Evolutionary conservation across 2,329 filamentous ascomycete species (phyloP).

Genomic region (Fusarium acutatum): DNA sequence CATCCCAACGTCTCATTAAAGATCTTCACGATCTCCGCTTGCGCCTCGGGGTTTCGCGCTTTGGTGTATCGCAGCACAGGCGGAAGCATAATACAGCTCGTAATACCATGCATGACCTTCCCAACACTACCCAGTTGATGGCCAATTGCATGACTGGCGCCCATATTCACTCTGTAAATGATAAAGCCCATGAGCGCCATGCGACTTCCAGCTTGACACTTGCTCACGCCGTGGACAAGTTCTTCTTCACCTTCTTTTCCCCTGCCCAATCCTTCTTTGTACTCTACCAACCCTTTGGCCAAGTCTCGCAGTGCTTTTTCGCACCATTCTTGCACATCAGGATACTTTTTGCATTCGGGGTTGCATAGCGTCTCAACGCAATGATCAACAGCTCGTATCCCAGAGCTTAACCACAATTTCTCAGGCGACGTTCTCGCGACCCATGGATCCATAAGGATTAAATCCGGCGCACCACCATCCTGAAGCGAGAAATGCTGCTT

Average conservation of each 20-base stretch:
- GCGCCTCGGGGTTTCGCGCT: neutral
- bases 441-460: slow-evolving; percentile 20
- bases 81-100: slow-evolving; percentile 14
- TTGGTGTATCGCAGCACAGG: slow-evolving; percentile 11
- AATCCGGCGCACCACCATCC: slow-evolving; percentile 6
- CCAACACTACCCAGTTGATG: slow-evolving; percentile 16
- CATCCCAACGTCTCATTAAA: slow-evolving; percentile 9
- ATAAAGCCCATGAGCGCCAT: slow-evolving; percentile 23
- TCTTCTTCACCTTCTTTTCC: neutral
- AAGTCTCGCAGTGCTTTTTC: slow-evolving; percentile 1
- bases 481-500: slow-evolving; percentile 8
- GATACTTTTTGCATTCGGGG: neutral
- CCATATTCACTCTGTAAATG: slow-evolving; percentile 11
- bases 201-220: slow-evolving; percentile 17
- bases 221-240: neutral
- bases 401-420: slow-evolving; percentile 2
- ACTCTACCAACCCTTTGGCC: neutral
- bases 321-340: slow-evolving; percentile 4
- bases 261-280: neutral
- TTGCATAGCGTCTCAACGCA: slow-evolving; percentile 12
- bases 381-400: slow-evolving; percentile 11
- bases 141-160: slow-evolving; percentile 9
- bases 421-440: neutral
- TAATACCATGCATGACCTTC: slow-evolving; percentile 17
- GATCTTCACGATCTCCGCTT: neutral